Evolutionary conservation across 805 yeast species (phyloP).

Genomic region (Lachancea thermotolerans): DNA sequence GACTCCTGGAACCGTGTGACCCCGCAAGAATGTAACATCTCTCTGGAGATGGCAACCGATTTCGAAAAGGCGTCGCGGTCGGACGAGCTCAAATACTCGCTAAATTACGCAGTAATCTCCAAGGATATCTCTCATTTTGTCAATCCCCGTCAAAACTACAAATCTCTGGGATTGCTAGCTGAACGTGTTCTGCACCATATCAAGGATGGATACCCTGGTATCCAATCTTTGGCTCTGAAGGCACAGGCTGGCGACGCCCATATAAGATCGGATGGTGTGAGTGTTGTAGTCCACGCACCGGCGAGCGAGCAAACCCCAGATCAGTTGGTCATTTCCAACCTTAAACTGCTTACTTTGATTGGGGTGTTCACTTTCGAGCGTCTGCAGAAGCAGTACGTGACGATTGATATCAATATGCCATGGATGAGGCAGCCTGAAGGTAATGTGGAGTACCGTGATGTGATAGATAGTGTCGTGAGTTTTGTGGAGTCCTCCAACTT

Average conservation of each 20-base stretch:
- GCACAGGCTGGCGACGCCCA: constrained; percentile 23
- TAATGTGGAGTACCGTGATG: constrained; percentile 28
- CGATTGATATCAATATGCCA: constrained; percentile 47
- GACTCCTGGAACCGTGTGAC: constrained; percentile 69
- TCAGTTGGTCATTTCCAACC: constrained; percentile 36
- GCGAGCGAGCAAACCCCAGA: not conserved
- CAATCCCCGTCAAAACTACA: constrained; percentile 32
- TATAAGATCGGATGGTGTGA: constrained; percentile 29
- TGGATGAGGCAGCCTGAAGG: constrained; percentile 23
- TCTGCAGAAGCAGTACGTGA: constrained; percentile 68
- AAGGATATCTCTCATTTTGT: constrained; percentile 53
- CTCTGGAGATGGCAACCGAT: constrained; percentile 56
- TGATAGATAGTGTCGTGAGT: constrained; percentile 43
- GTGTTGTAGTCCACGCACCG: constrained; percentile 10
- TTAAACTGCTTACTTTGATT: constrained; percentile 66
- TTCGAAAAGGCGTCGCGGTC: constrained; percentile 67
- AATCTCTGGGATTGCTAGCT: constrained; percentile 36
- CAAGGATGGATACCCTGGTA: constrained; percentile 29
- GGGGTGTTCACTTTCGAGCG: constrained; percentile 94
- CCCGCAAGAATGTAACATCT: constrained; percentile 58
- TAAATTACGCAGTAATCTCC: constrained; percentile 83
- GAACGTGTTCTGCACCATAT: constrained; percentile 41
- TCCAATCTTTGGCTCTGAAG: constrained; percentile 15
- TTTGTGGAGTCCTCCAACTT: constrained; percentile 77
- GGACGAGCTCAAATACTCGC: constrained; percentile 75